Evolutionary conservation across 768 basidiomycete genomes (phyloP).

Genomic region (Trametes cingulata): DNA sequence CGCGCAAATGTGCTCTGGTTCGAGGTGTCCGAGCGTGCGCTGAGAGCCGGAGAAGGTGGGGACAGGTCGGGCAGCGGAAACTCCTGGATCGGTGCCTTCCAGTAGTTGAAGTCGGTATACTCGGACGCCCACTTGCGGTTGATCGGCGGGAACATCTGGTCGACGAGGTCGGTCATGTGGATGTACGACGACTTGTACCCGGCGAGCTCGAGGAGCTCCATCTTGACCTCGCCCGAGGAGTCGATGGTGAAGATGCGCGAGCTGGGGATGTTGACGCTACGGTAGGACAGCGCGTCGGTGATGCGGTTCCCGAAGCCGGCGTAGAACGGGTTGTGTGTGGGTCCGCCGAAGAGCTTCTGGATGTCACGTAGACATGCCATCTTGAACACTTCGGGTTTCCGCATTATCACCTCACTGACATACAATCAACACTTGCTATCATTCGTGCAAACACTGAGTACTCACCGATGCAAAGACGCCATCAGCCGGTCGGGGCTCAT

Average conservation of each 20-base stretch:
- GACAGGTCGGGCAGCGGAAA: conserved; percentile 76
- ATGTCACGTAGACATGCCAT: conserved; percentile 99
- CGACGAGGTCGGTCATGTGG: conserved; percentile 98
- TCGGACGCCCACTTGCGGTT: conserved; percentile 85
- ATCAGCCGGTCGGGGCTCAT: conserved; percentile 98
- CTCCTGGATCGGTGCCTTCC: conserved; percentile 81
- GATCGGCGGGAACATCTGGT: conserved; percentile 99
- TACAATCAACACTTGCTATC: background rate
- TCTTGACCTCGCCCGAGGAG: conserved; percentile 91
- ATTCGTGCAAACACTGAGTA: background rate
- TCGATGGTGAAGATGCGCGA: conserved; percentile 97
- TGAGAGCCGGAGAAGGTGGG: conserved; percentile 91
- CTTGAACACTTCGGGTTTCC: conserved; percentile 99
- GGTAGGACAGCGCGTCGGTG: conserved; percentile 97
- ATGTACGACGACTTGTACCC: conserved; percentile 99
- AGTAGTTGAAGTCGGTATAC: conserved; percentile 97
- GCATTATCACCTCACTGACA: conserved; percentile 93
- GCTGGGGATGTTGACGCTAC: conserved; percentile 92
- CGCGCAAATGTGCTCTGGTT: conserved; percentile 71
- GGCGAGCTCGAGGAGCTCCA: conserved; percentile 93
- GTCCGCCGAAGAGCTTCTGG: conserved; percentile 81
- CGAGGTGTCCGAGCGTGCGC: conserved; percentile 88
- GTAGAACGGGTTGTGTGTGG: conserved; percentile 79
- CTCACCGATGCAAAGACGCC: conserved; percentile 90
- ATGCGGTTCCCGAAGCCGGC: conserved; percentile 98